Percentiles rank a stretch among this genome's conserved stretches.
Evolutionary conservation across 2,329 filamentous ascomycete genomes (phyloP).

Genomic region (Penicillium concentricum): DNA sequence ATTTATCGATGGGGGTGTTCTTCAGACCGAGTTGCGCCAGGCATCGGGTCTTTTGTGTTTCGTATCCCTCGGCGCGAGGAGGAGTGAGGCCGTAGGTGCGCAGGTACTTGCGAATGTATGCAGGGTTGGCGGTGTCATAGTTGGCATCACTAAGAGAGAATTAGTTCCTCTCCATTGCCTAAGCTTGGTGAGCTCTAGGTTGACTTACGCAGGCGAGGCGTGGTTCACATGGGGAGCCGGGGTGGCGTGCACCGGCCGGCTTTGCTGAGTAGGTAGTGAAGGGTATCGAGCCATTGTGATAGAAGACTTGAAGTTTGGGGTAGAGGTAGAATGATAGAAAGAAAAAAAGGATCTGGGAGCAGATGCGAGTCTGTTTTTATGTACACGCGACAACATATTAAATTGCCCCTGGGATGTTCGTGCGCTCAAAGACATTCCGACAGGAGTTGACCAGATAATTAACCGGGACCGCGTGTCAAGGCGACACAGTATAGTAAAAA

Average conservation of each 20-base stretch:
- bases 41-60: constrained; percentile 51
- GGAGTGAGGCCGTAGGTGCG: constrained; percentile 52
- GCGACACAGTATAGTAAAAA: constrained; percentile 22
- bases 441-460: constrained; percentile 44
- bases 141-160: constrained; percentile 39
- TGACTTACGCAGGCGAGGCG: constrained; percentile 33
- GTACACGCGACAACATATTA: constrained; percentile 32
- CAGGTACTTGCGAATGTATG: constrained; percentile 52
- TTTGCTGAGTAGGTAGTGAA: constrained; percentile 32
- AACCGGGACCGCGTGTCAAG: constrained; percentile 21
- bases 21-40: constrained; percentile 50
- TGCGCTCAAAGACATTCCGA: constrained; percentile 37
- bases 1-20: constrained; percentile 49
- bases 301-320: constrained; percentile 16
- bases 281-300: constrained; percentile 36
- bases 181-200: not conserved
- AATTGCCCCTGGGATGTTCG: constrained; percentile 31
- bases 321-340: constrained; percentile 20
- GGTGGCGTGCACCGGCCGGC: constrained; percentile 37
- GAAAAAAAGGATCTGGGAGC: constrained; percentile 18
- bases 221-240: constrained; percentile 31
- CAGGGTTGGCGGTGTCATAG: constrained; percentile 51
- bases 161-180: not conserved
- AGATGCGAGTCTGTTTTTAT: constrained; percentile 33
- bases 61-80: constrained; percentile 50